Conservation (phyloP, 306 rosid species). For the Prinsepia uniflora region DNA sequence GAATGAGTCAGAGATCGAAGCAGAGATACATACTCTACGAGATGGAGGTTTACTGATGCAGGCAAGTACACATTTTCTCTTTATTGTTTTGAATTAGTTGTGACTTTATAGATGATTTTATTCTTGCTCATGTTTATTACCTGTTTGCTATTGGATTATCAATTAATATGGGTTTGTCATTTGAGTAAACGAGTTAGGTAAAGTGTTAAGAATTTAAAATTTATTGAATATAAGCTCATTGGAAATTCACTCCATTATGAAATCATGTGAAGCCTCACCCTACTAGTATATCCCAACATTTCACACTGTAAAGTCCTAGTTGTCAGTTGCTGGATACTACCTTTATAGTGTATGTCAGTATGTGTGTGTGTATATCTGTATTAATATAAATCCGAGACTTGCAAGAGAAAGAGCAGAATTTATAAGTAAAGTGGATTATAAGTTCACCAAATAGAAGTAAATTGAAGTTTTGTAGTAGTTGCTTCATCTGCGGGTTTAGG, state of each 20-base stretch:
- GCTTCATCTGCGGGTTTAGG: background rate
- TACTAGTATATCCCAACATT: background rate
- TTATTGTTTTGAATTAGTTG: conserved; percentile 11
- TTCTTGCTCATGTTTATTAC: conserved; percentile 7
- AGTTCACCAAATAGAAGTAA: background rate
- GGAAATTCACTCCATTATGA: background rate
- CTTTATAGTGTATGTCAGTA: background rate
- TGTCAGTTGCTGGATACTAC: background rate
- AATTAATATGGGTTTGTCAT: background rate
- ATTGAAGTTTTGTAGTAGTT: background rate
- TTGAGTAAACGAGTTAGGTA: background rate
- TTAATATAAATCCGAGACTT: background rate
- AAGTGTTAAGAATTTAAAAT: too few relatives aligned
- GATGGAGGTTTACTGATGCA: conserved; percentile 99
- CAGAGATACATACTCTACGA: conserved; percentile 96
- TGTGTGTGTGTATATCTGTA: background rate
- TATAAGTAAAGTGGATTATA: background rate
- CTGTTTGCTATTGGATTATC: background rate
- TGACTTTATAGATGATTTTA: background rate
- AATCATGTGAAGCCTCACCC: background rate
- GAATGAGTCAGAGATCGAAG: conserved; percentile 81
- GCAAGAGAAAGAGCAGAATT: background rate
- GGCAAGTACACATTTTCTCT: conserved; percentile 55
- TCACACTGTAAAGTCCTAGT: background rate
- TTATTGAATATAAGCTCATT: background rate